Conservation (phyloP, 2,329 filamentous ascomycete genomes). For the Alternaria brassicae region DNA sequence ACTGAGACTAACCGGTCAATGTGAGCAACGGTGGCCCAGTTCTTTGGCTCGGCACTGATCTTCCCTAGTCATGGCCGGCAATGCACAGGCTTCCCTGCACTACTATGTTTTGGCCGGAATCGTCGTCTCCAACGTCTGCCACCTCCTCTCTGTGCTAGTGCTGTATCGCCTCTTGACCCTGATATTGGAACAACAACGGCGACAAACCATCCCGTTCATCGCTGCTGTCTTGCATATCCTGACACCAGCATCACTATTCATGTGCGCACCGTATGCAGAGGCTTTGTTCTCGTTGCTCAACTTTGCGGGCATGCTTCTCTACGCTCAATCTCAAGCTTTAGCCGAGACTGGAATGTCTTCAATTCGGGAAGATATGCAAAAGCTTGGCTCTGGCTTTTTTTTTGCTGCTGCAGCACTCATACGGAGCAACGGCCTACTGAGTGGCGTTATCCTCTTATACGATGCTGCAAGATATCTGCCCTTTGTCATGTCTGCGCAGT, state of each 20-base stretch:
- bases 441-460: slow-evolving; percentile 75
- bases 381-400: slow-evolving; percentile 68
- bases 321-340: slow-evolving; percentile 57
- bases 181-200: slow-evolving; percentile 51
- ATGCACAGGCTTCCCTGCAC: slow-evolving; percentile 16
- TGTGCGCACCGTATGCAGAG: slow-evolving; percentile 87
- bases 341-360: slow-evolving; percentile 35
- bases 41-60: slow-evolving; percentile 29
- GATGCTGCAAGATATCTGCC: slow-evolving; percentile 49
- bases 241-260: slow-evolving; percentile 86
- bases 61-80: slow-evolving; percentile 43
- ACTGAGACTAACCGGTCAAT: slow-evolving; percentile 51
- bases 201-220: slow-evolving; percentile 66
- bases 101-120: slow-evolving; percentile 65
- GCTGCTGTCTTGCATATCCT: slow-evolving; percentile 79
- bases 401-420: slow-evolving; percentile 78
- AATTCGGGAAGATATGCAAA: slow-evolving; percentile 48
- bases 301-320: slow-evolving; percentile 75
- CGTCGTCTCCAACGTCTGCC: slow-evolving; percentile 72
- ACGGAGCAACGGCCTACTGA: slow-evolving; percentile 86
- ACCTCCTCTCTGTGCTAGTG: slow-evolving; percentile 76
- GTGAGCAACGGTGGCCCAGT: slow-evolving; percentile 43
- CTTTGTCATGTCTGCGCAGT: slow-evolving; percentile 46
- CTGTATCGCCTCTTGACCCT: slow-evolving; percentile 71
- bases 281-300: slow-evolving; percentile 78